Conservation (phyloP, 495 filamentous ascomycete genomes). For the Neurospora discreta region DNA sequence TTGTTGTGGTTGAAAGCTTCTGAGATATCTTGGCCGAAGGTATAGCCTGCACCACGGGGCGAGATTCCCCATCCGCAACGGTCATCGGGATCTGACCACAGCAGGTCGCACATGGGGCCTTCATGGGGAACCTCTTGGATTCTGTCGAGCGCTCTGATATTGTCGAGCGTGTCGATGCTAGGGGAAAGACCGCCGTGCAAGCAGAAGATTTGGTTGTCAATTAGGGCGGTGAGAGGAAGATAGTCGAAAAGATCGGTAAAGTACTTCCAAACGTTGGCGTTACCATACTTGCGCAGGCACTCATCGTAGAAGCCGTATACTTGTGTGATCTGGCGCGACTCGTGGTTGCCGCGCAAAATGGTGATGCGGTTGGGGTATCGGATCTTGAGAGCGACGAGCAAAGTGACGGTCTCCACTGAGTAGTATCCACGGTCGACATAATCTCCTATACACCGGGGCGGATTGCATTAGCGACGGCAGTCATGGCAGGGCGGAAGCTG, state of each 20-base stretch:
- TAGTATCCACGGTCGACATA: slow-evolving; percentile 97
- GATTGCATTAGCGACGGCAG: neutral
- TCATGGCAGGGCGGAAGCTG: neutral
- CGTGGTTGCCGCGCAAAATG: slow-evolving; percentile 93
- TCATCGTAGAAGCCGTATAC: slow-evolving; percentile 98
- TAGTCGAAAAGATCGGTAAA: slow-evolving; percentile 99
- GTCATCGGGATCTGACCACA: slow-evolving; percentile 98
- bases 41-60: slow-evolving; percentile 93
- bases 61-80: slow-evolving; percentile 98
- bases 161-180: slow-evolving; percentile 95
- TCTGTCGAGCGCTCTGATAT: slow-evolving; percentile 88
- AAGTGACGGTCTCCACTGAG: slow-evolving; percentile 90
- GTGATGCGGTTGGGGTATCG: slow-evolving; percentile 94
- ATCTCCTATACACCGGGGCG: slow-evolving; percentile 47
- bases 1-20: slow-evolving; percentile 99
- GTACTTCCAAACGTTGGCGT: slow-evolving; percentile 99
- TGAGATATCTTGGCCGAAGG: slow-evolving; percentile 97
- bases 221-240: slow-evolving; percentile 92
- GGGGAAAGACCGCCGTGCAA: slow-evolving; percentile 93
- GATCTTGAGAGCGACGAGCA: slow-evolving; percentile 90
- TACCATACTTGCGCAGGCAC: slow-evolving; percentile 94
- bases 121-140: slow-evolving; percentile 99
- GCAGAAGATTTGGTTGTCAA: slow-evolving; percentile 64
- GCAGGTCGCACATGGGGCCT: slow-evolving; percentile 94
- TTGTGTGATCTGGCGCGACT: slow-evolving; percentile 94